Evolutionary conservation across 495 filamentous ascomycete genomes (phyloP), one percentile per base, ranked within the genome.

Genomic region (Penicillium cataractarum): DNA sequence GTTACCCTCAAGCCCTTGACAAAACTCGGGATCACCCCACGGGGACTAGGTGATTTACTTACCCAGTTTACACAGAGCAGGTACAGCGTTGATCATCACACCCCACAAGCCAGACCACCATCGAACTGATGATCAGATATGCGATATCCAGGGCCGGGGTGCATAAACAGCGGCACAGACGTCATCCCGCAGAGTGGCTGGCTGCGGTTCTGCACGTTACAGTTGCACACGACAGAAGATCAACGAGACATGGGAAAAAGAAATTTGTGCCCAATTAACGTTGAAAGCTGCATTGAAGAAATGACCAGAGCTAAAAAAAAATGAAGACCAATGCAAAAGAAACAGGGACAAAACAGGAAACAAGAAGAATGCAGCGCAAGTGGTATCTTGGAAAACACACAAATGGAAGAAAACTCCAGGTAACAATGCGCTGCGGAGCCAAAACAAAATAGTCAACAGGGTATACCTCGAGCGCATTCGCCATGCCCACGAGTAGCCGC

Each of bases 351-450:
- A 24, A 13, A 19, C 31, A 44, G 35, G n/a, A 21, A 24, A 24
- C 4, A 17, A 22, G 21, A 46, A n/a, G n/a, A n/a, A n/a, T n/a
- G n/a, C 24, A 52, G 51, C 51, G 51, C 58, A 58, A 54, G 56
- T 66, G 65, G 65, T 66, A 66, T 66, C 65, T 64, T 52, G 40
- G 51, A 64, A 44, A 24, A 52, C 35, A 49, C 42, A 21, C 39
- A 58, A 63, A 60, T 19, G 26, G 19, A n/a, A 40, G 35, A 39
- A 57, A 57, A 57, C 60, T 56, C 55, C 64, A 2, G 12, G 17
- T 4, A 9, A 33, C 50, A 35, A 54, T 33, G 51, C 29, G 26
- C 26, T 17, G 51, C 3, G 27, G 51, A 21, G 29, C 24, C 31
- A 33, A 35, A 54, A 54, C 7, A 50, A 50, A 50, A 4, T 7